These are phyloP conservation scores for Exophiala sp. DNA, from an alignment of 2,329 filamentous ascomycete species.

Conservation along the genomic window DNA sequence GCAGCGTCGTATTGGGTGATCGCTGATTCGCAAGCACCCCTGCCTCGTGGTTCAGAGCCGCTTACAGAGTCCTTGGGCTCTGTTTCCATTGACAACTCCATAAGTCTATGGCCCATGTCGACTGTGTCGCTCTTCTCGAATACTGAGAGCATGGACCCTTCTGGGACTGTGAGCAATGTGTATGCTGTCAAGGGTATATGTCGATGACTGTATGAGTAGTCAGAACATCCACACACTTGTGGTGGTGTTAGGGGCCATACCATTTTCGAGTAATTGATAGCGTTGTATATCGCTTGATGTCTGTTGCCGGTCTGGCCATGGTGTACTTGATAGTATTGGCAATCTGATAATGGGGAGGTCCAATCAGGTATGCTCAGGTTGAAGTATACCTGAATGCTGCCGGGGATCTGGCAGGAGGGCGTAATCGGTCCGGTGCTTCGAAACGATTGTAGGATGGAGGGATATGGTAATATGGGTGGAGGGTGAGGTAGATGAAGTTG, in stretches of 20 bases:
- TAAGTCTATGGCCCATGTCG: slow-evolving; percentile 9
- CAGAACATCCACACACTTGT: not conserved
- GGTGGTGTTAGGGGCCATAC: not conserved
- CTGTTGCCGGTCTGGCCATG: too few relatives aligned
- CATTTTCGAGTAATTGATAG: not conserved
- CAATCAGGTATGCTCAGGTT: too few relatives aligned
- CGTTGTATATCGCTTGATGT: too few relatives aligned
- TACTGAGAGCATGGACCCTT: slow-evolving; percentile 13
- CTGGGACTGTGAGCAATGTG: slow-evolving; percentile 16
- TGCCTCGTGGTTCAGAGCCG: too few relatives aligned
- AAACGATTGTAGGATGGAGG: not conserved
- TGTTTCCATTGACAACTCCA: not conserved
- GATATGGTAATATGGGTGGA: not conserved
- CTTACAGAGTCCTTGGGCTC: not conserved
- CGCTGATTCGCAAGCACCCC: not conserved
- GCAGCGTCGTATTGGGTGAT: not conserved
- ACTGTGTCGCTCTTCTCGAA: slow-evolving; percentile 8
- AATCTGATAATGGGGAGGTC: too few relatives aligned
- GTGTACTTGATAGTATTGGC: too few relatives aligned
- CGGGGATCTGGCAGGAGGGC: too few relatives aligned
- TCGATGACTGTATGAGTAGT: not conserved
- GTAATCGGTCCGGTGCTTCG: too few relatives aligned
- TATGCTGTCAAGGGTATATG: slow-evolving; percentile 17
- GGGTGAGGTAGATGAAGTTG: not conserved
- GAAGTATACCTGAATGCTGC: too few relatives aligned